Evolutionary conservation across 345 rosid species (phyloP).

Genomic region (Eucalyptus pauciflora): DNA sequence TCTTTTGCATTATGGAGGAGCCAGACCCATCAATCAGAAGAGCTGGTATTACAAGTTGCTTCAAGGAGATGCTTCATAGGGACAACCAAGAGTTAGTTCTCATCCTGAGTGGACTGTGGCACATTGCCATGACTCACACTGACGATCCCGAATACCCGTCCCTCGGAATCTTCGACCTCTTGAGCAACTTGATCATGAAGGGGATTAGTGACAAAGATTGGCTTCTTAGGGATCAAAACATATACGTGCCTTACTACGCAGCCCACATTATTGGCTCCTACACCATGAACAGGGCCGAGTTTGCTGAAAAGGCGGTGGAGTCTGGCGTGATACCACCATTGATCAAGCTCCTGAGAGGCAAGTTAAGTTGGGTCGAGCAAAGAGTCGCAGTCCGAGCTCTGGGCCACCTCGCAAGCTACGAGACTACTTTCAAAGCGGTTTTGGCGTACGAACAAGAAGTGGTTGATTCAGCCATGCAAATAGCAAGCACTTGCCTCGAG

Average conservation of each 20-base stretch:
- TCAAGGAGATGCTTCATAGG: slow-evolving; percentile 47
- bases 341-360: slow-evolving; percentile 72
- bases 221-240: slow-evolving; percentile 74
- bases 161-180: slow-evolving; percentile 69
- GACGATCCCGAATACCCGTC: slow-evolving; percentile 71
- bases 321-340: slow-evolving; percentile 49
- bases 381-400: slow-evolving; percentile 70
- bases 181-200: slow-evolving; percentile 48
- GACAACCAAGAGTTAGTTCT: slow-evolving; percentile 54
- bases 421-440: slow-evolving; percentile 38
- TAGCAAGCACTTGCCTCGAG: slow-evolving; percentile 37
- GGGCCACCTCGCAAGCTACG: slow-evolving; percentile 69
- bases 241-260: slow-evolving; percentile 80
- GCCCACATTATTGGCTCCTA: slow-evolving; percentile 84
- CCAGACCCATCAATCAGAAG: slow-evolving; percentile 36
- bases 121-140: slow-evolving; percentile 64
- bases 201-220: slow-evolving; percentile 35
- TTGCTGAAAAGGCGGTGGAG: slow-evolving; percentile 38
- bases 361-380: slow-evolving; percentile 87
- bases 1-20: slow-evolving; percentile 67
- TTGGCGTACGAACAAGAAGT: slow-evolving; percentile 42
- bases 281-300: slow-evolving; percentile 49
- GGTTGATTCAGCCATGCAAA: slow-evolving; percentile 32
- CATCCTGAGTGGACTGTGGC: slow-evolving; percentile 68
- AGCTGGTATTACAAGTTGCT: slow-evolving; percentile 32